Evolutionary conservation across 2,329 filamentous ascomycete species (phyloP), one percentile per base, ranked within the genome.

Genomic region (Cladosporium sphaerospermum): DNA sequence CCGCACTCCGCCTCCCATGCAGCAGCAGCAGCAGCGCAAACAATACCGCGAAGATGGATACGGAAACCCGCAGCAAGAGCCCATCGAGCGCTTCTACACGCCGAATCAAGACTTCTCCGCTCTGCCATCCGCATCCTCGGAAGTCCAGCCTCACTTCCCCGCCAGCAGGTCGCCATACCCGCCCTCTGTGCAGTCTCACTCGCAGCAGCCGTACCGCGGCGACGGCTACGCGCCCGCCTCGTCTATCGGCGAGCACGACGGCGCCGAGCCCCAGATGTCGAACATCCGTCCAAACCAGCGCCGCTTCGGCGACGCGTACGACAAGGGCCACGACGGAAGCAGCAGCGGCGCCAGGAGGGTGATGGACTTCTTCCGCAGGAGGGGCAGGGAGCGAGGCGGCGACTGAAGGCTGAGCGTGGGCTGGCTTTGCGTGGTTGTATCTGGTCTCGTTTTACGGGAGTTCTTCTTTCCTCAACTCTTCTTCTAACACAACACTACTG

Each of bases 281-380:
- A 37, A 62, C 55, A 65, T 69, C 16, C 56, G 93, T 64, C 96
- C 95, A 74, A 86, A 84, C 69, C 90, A 92, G 71, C 83, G 90
- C 54, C 84, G 82, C 59, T 96, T 99, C 62, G 85, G 82, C 1
- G 90, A 96, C 63, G 89, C 88, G 2, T 96, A 95, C 67, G 89
- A 96, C 56, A 86, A 89, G 60, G 76, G 74, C 43, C 78, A 90
- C 64, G 84, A 84, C 32, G 92, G 92, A 42, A 95, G 88, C 69
- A 92, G 85, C 59, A 89, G 89, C 53, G 88, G 90, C 3, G 90
- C 91, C 11, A 86, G 91, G 68, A 84, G 89, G 67, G 93, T 99
- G 37, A 97, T 99, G 91, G 92, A 99, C 73, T 96, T 97, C 71
- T 99, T 99, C 77, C 81, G 93, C 62, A 81, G 91, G 69, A 82